Conservation (phyloP, 768 basidiomycete genomes). For the Russula earlei region DNA sequence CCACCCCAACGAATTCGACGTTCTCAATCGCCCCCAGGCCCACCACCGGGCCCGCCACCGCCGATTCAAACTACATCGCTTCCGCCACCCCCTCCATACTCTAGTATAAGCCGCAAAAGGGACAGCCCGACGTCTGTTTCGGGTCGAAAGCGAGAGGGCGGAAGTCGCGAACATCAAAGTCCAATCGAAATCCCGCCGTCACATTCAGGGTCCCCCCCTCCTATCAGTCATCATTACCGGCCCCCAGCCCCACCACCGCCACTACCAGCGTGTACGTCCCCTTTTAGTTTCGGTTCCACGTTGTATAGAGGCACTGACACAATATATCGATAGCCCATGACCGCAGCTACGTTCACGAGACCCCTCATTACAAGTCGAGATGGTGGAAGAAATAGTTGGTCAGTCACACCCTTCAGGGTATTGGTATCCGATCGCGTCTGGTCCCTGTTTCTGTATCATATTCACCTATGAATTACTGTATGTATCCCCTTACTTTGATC, state of each 20-base stretch:
- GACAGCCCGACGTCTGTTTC: slow-evolving; percentile 6
- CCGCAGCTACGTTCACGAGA: not conserved
- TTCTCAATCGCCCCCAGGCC: not conserved
- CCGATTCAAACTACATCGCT: slow-evolving; percentile 8
- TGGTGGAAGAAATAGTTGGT: slow-evolving; percentile 12
- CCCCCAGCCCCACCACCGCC: not conserved
- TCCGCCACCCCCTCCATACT: not conserved
- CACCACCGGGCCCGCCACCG: not conserved
- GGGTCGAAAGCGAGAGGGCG: slow-evolving; percentile 11
- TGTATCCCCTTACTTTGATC: slow-evolving; percentile 6
- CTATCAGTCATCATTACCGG: slow-evolving; percentile 8
- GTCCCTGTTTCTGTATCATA: slow-evolving; percentile 8
- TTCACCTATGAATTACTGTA: slow-evolving; percentile 9
- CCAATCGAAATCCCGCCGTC: slow-evolving; percentile 8
- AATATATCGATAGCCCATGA: not conserved
- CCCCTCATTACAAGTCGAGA: slow-evolving; percentile 9
- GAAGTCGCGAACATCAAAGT: slow-evolving; percentile 9
- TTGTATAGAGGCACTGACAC: slow-evolving; percentile 2
- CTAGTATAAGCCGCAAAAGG: slow-evolving; percentile 7
- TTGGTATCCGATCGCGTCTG: not conserved
- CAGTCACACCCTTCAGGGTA: not conserved
- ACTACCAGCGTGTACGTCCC: not conserved
- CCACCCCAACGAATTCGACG: not conserved
- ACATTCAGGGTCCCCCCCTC: slow-evolving; percentile 3
- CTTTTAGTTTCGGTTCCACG: not conserved